phyloP scores from a whole-genome alignment of 2,329 filamentous ascomycete genomes.

The Aspergillus intermedius region DNA sequence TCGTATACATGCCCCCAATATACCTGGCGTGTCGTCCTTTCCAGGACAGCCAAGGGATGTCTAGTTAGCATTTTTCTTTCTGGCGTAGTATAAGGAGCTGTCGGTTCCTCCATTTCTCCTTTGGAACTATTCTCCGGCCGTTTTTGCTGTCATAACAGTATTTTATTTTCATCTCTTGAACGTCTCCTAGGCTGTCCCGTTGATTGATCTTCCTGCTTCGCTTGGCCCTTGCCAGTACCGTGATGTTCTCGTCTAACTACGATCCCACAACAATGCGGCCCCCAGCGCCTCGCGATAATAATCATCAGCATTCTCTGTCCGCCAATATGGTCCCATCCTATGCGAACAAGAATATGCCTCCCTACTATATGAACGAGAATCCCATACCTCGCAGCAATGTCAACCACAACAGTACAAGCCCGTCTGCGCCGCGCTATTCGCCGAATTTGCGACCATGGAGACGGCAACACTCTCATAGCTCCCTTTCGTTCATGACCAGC shows the following conservation, averaged over 20 bases:
- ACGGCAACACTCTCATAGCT: slow-evolving; percentile 26
- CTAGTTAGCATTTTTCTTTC: slow-evolving; percentile 3
- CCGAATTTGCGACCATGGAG: slow-evolving; percentile 21
- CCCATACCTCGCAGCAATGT: slow-evolving; percentile 4
- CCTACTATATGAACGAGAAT: slow-evolving; percentile 13
- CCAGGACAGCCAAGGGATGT: slow-evolving; percentile 26
- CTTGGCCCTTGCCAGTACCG: slow-evolving; percentile 7
- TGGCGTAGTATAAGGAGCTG: slow-evolving; percentile 25
- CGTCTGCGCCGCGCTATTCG: slow-evolving; percentile 17
- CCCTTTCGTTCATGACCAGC: slow-evolving; percentile 30
- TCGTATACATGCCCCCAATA: slow-evolving; percentile 12
- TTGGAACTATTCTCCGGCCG: slow-evolving; percentile 6
- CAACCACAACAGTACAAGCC: background rate
- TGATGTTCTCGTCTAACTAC: slow-evolving; percentile 27
- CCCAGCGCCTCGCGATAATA: slow-evolving; percentile 10
- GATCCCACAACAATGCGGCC: slow-evolving; percentile 17
- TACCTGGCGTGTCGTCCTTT: slow-evolving; percentile 12
- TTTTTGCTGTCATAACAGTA: background rate
- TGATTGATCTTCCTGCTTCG: slow-evolving; percentile 10
- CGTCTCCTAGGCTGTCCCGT: slow-evolving; percentile 1
- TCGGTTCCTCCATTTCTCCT: slow-evolving; percentile 18
- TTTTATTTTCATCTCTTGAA: background rate
- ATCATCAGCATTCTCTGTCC: slow-evolving; percentile 16
- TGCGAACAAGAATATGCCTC: slow-evolving; percentile 10
- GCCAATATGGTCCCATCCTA: slow-evolving; percentile 12